These are phyloP conservation scores for Coleophoma eucalyptorum DNA, from an alignment of 2,329 filamentous ascomycete species.

Conservation along the genomic window DNA sequence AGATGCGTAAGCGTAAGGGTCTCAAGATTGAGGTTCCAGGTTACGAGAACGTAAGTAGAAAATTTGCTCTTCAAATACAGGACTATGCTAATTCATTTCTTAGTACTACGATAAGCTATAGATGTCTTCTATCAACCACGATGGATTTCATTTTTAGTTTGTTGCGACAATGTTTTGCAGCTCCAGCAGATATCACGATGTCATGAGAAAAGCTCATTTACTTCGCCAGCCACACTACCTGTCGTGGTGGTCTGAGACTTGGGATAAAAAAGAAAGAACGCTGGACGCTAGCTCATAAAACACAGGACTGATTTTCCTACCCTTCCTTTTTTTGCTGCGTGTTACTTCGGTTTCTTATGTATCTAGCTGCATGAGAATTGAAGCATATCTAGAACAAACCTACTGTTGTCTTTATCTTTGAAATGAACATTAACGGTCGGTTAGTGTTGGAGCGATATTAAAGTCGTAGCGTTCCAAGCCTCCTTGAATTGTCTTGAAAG, in stretches of 20 bases:
- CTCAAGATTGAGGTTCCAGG: slow-evolving; percentile 93
- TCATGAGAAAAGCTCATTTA: slow-evolving; percentile 16
- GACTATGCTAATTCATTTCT: slow-evolving; percentile 34
- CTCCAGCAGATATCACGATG: slow-evolving; percentile 22
- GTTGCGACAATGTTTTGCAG: slow-evolving; percentile 19
- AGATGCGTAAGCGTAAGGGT: slow-evolving; percentile 99
- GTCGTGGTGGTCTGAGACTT: slow-evolving; percentile 10
- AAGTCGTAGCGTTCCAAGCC: too few species aligned
- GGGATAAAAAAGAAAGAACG: slow-evolving; percentile 15
- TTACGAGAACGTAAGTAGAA: slow-evolving; percentile 83
- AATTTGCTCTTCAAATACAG: too few species aligned
- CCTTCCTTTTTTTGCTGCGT: slow-evolving; percentile 17
- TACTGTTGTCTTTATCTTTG: too few species aligned
- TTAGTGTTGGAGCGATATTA: too few species aligned
- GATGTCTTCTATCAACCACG: slow-evolving; percentile 28
- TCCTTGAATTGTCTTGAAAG: too few species aligned
- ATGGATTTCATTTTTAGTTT: slow-evolving; percentile 24
- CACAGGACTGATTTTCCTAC: slow-evolving; percentile 16
- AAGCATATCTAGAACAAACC: slow-evolving; percentile 18
- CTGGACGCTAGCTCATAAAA: slow-evolving; percentile 11
- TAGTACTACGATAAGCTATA: slow-evolving; percentile 99
- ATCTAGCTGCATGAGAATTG: slow-evolving; percentile 26
- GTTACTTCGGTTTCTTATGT: slow-evolving; percentile 18
- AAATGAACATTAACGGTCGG: too few species aligned
- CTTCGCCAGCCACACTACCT: slow-evolving; percentile 12